Evolutionary conservation across 192 early-diverging fungal species (phyloP).

Genomic region (Umbelopsis sp.): DNA sequence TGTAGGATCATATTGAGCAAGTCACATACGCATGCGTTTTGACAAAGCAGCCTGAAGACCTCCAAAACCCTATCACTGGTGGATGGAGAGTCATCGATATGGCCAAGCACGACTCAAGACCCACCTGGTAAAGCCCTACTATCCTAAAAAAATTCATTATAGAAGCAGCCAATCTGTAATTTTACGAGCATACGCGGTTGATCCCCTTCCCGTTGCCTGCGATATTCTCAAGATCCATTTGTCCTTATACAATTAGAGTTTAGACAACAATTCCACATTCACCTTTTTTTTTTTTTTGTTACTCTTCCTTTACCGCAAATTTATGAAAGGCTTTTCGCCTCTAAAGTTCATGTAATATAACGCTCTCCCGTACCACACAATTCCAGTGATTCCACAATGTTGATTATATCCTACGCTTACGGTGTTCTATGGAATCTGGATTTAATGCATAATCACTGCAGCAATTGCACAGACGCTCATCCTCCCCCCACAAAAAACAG

Average conservation of each 20-base stretch:
- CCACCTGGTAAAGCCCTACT: constrained; percentile 32
- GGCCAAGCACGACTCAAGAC: constrained; percentile 67
- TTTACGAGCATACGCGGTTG: not conserved
- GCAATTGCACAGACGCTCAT: too few species aligned
- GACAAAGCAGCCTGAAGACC: constrained; percentile 81
- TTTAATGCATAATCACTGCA: too few species aligned
- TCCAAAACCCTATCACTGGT: constrained; percentile 78
- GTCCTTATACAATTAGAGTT: constrained; percentile 11
- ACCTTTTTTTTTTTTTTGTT: not conserved
- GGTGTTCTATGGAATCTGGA: too few species aligned
- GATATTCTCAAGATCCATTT: not conserved
- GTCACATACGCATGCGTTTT: constrained; percentile 88
- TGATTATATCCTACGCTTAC: too few species aligned
- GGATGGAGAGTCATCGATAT: constrained; percentile 95
- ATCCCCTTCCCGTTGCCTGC: too few species aligned
- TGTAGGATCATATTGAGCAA: constrained; percentile 78
- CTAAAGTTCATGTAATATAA: constrained; percentile 17
- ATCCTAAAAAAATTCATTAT: not conserved
- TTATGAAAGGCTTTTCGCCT: constrained; percentile 2
- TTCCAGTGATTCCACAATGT: not conserved
- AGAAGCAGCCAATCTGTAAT: not conserved
- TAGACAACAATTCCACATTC: constrained; percentile 6
- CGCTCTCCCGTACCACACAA: not conserved
- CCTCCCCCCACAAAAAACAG: too few species aligned
- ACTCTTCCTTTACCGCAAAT: not conserved